Evolutionary conservation across 2,329 filamentous ascomycete species (phyloP), one percentile per base, ranked within the genome.

Genomic region (Chaetomiaceae sp.): DNA sequence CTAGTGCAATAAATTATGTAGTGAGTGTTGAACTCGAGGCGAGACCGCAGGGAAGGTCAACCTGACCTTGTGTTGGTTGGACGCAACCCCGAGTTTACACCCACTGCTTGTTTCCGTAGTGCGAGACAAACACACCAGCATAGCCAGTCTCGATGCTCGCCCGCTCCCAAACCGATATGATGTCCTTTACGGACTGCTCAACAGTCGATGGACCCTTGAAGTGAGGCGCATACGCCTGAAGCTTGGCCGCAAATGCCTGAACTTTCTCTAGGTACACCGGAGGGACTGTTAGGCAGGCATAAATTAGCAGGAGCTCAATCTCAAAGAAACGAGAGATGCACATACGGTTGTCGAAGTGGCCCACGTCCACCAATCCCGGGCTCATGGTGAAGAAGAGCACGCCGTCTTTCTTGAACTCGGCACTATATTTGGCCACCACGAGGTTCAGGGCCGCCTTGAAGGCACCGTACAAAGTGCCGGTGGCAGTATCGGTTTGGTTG

Each of bases 391-490:
- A 50, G 58, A 79, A 75, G 1, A 78, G 56, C 0, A 82, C 65
- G 0, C 73, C 75, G 0, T 79, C 64, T 24, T 68, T 63, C 38
- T 62, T 65, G 50, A 75, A 74, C 52, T 74, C 61, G 1, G 68
- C 70, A 45, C 64, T 69, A 56, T 69, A 80, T 60, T 81, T 81
- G 51, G 72, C 72, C 1, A 76, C 61, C 1, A 69, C 63, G 14
- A 72, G 59, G 53, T 81, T 81, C 34, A 74, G 15, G 0, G 72
- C 79, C 0, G 68, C 75, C 58, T 79, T 78, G 58, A 64, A 71
- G 18, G 68, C 65, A 1, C 71, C 51, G 52, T 81, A 82, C 0
- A 29, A 11, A 29, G 27, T 9, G 11, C 24, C 24, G 6, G 11
- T 17, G 32, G 4, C 32, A 6, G 78, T 53, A 0, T 65, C 62